These are phyloP conservation scores for Ceratonia siliqua DNA, from an alignment of 306 rosid species.

Conservation along the genomic window DNA sequence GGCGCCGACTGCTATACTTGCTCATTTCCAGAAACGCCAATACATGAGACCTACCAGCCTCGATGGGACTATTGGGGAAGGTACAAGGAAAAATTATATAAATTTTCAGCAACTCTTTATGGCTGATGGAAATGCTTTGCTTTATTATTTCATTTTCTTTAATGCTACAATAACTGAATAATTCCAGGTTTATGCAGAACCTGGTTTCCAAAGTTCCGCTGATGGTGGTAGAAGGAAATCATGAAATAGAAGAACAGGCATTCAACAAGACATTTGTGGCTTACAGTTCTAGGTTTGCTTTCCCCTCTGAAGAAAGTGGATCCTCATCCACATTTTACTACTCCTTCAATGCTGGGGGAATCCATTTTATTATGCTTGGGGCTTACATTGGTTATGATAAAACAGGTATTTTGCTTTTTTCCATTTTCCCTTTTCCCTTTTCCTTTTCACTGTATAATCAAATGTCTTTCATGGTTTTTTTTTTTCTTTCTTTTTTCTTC, in stretches of 20 bases:
- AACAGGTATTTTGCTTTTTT: conserved; percentile 44
- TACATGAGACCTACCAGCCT: conserved; percentile 91
- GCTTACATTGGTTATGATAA: conserved; percentile 61
- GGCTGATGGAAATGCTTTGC: background rate
- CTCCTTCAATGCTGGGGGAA: conserved; percentile 85
- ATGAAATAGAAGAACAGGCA: conserved; percentile 74
- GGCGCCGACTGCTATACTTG: conserved; percentile 82
- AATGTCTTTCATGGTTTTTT: background rate
- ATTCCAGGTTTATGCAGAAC: conserved; percentile 78
- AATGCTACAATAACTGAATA: conserved; percentile 22
- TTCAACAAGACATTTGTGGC: conserved; percentile 58
- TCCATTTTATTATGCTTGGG: conserved; percentile 91
- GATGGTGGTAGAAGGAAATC: conserved; percentile 92
- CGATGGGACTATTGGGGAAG: conserved; percentile 97
- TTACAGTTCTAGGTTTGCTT: conserved; percentile 88
- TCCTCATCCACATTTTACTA: conserved; percentile 77
- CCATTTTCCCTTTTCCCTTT: background rate
- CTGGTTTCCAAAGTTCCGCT: conserved; percentile 74
- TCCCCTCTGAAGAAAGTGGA: conserved; percentile 85
- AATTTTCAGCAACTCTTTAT: background rate
- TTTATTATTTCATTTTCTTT: conserved; percentile 16
- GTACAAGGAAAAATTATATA: conserved; percentile 37
- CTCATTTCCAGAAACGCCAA: conserved; percentile 67
- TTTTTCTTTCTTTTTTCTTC: too few species aligned
- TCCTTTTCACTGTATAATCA: conserved; percentile 6